These are phyloP conservation scores for Beverwykella pulmonaria DNA, from an alignment of 495 filamentous ascomycete species.

Conservation along the genomic window DNA sequence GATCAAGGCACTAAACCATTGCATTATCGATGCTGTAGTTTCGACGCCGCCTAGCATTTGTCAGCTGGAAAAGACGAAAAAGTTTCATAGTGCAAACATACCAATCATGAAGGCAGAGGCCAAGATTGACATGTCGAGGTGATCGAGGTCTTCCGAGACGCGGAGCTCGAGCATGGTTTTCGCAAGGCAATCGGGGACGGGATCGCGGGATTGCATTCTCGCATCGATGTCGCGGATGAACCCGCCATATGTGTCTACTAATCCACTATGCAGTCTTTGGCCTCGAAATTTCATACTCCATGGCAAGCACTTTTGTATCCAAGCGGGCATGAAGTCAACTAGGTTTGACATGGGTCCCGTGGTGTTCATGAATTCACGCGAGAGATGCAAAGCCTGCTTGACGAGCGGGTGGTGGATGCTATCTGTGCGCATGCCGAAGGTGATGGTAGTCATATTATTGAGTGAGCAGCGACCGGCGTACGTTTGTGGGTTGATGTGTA, in stretches of 20 bases:
- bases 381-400: not conserved
- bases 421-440: constrained; percentile 5
- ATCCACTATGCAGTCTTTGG: not conserved
- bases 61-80: not conserved
- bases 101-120: constrained; percentile 11
- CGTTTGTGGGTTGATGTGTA: constrained; percentile 14
- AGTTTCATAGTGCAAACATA: not conserved
- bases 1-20: constrained; percentile 12
- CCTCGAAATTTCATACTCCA: not conserved
- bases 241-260: constrained; percentile 9
- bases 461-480: constrained; percentile 8
- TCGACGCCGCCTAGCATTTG: not conserved
- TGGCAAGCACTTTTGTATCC: constrained; percentile 3
- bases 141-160: not conserved
- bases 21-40: constrained; percentile 13
- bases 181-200: constrained; percentile 1
- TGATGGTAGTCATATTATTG: constrained; percentile 16
- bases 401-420: constrained; percentile 7
- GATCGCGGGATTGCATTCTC: not conserved
- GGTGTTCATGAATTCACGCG: constrained; percentile 11
- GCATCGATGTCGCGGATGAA: constrained; percentile 4
- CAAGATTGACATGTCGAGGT: constrained; percentile 8
- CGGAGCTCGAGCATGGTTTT: constrained; percentile 2
- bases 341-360: constrained; percentile 11
- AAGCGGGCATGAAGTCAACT: constrained; percentile 7